Percentiles rank a stretch among this genome's conserved stretches.
phyloP scores from a whole-genome alignment of 139 green algal genomes.

The Closterium sp. region DNA sequence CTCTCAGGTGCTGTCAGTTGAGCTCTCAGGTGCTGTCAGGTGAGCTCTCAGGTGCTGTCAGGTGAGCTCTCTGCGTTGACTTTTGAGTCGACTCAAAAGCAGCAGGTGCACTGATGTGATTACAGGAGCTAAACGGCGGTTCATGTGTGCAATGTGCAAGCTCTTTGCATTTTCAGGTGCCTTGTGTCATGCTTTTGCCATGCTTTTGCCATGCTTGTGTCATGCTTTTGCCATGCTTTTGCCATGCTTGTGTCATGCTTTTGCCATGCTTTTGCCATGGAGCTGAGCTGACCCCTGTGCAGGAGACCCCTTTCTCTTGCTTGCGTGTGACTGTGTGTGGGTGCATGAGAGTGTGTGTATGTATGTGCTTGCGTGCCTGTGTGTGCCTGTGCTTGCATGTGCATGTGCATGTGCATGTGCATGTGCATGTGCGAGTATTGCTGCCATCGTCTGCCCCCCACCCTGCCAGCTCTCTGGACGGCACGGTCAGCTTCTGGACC shows the following conservation, averaged over 20 bases:
- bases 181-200: background rate
- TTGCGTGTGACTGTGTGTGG: background rate
- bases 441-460: background rate
- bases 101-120: background rate
- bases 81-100: no score
- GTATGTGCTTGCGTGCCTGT: background rate
- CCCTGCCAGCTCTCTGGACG: conserved; percentile 26
- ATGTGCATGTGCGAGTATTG: no score
- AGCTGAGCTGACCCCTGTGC: background rate
- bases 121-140: background rate
- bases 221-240: background rate
- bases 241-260: background rate
- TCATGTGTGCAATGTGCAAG: background rate
- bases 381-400: no score
- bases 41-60: background rate
- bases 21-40: background rate
- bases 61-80: background rate
- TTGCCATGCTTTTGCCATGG: no score
- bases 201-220: background rate
- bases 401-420: no score
- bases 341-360: background rate
- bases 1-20: background rate
- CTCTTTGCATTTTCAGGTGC: background rate
- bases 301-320: background rate
- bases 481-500: conserved; percentile 18